Percentiles rank a stretch among this genome's conserved stretches.
Conservation (phyloP, 495 filamentous ascomycete species). For the Astrocystis sublimbata region DNA sequence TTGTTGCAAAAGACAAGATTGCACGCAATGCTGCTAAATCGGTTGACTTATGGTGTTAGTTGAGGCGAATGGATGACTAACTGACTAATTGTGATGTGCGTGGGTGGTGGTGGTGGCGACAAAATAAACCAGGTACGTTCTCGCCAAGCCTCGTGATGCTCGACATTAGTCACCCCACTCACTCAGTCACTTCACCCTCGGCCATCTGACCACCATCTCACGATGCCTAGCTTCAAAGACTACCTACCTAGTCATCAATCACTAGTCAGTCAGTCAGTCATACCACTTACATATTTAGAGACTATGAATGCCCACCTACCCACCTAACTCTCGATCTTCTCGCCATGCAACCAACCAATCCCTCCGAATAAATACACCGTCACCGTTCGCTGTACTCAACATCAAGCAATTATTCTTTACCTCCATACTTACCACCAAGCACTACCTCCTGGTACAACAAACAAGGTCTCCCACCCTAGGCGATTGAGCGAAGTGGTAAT, state of each 20-base stretch:
- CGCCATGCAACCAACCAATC: background rate
- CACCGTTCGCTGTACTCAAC: too few relatives aligned
- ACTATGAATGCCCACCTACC: background rate
- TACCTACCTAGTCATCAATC: background rate
- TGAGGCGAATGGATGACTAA: background rate
- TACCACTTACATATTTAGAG: background rate
- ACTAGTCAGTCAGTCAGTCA: too few relatives aligned
- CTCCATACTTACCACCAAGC: background rate
- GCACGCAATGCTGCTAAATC: too few relatives aligned
- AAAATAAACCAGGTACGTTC: too few relatives aligned
- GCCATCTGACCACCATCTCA: background rate
- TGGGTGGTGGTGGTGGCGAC: background rate
- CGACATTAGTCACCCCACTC: background rate
- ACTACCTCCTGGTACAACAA: background rate
- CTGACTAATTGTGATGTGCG: background rate
- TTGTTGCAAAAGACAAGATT: too few relatives aligned
- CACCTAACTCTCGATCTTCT: background rate
- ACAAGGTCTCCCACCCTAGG: background rate
- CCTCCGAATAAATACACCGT: too few relatives aligned
- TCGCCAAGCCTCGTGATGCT: conserved; percentile 1
- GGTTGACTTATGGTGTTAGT: too few relatives aligned
- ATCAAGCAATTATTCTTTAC: background rate
- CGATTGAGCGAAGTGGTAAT: background rate
- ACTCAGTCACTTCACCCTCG: background rate
- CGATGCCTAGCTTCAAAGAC: background rate